A percentile compares a stretch with the other conserved stretches of the same genome.
These are phyloP conservation scores for Ehretia macrophylla DNA, from an alignment of 257 asterid genomes.

Conservation along the genomic window DNA sequence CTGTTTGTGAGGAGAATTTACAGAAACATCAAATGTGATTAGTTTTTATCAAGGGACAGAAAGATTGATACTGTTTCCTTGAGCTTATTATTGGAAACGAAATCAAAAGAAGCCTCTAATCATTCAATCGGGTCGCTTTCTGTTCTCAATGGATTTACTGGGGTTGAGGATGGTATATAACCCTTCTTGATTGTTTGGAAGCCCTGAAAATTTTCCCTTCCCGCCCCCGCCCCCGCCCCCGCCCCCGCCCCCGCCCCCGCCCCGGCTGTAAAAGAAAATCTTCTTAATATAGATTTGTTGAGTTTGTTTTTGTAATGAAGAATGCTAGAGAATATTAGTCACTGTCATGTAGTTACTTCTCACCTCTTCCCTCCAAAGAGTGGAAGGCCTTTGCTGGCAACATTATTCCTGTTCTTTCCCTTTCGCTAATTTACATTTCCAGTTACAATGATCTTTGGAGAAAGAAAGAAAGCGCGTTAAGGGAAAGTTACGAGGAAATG, in stretches of 20 bases:
- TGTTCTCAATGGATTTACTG: not conserved
- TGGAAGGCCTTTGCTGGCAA: constrained; percentile 7
- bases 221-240: not conserved
- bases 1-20: constrained; percentile 92
- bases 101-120: constrained; percentile 5
- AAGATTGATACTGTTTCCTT: constrained; percentile 14
- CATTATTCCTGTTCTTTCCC: not conserved
- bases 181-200: constrained; percentile 26
- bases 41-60: constrained; percentile 8
- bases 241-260: not conserved
- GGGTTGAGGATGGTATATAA: constrained; percentile 27
- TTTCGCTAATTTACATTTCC: too few relatives aligned
- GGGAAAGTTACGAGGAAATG: too few relatives aligned
- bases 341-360: constrained; percentile 20
- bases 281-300: not conserved
- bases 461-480: too few relatives aligned
- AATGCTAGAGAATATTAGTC: constrained; percentile 7
- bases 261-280: constrained; percentile 23
- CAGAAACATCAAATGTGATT: constrained; percentile 92
- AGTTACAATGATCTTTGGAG: too few relatives aligned
- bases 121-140: constrained; percentile 8
- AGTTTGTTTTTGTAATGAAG: constrained; percentile 16
- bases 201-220: constrained; percentile 22
- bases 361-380: constrained; percentile 3
- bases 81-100: not conserved